Conservation (phyloP, 2,329 filamentous ascomycete species). For the Cladosporium halotolerans region DNA sequence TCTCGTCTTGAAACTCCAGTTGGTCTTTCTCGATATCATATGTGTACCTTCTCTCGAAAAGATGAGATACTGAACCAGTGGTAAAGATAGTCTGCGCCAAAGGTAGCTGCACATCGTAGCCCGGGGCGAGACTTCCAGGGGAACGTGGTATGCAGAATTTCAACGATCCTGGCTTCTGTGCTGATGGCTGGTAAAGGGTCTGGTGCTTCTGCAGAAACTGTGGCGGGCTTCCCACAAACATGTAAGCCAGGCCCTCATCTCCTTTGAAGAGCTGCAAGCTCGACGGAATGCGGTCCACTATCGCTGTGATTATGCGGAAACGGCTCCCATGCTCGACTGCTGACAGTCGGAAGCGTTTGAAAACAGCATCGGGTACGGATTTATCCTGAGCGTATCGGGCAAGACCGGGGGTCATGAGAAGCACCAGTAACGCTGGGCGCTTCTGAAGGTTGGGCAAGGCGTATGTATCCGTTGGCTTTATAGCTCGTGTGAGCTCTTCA, state of each 20-base stretch:
- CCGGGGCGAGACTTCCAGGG: not conserved
- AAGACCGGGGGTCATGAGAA: conserved; percentile 21
- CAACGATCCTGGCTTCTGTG: conserved; percentile 26
- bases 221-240: not conserved
- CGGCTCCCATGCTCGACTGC: conserved; percentile 17
- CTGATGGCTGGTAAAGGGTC: conserved; percentile 13
- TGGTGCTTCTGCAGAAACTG: not conserved
- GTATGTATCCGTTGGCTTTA: not conserved
- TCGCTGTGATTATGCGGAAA: conserved; percentile 16
- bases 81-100: conserved; percentile 74
- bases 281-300: conserved; percentile 26
- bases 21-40: conserved; percentile 17
- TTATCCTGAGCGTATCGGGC: conserved; percentile 21
- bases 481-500: conserved; percentile 8
- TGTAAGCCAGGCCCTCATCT: conserved; percentile 27
- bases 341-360: conserved; percentile 14
- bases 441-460: not conserved
- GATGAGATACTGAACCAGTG: conserved; percentile 57
- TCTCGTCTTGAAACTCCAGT: conserved; percentile 18
- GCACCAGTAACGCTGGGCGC: conserved; percentile 10
- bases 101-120: conserved; percentile 44
- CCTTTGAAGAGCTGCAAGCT: conserved; percentile 11
- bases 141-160: conserved; percentile 16
- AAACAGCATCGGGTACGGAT: conserved; percentile 12
- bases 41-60: conserved; percentile 32